phyloP scores from a whole-genome alignment of 495 filamentous ascomycete genomes.

The Daldinia caldariorum region DNA sequence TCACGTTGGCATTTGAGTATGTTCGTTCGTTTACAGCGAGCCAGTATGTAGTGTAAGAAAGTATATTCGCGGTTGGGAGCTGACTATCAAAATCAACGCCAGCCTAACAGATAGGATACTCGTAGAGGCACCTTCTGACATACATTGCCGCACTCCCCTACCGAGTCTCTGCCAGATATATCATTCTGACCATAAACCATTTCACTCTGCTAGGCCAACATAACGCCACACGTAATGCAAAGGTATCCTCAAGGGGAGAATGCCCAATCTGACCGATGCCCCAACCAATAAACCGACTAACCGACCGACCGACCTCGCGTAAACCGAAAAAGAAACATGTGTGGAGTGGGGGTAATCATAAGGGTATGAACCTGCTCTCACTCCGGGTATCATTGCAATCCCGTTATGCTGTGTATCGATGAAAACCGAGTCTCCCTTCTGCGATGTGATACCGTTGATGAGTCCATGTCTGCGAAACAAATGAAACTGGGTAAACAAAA shows the following conservation, averaged over 20 bases:
- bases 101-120: neutral
- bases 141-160: neutral
- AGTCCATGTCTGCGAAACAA: slow-evolving; percentile 26
- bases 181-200: slow-evolving; percentile 11
- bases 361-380: slow-evolving; percentile 40
- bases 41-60: neutral
- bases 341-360: slow-evolving; percentile 50
- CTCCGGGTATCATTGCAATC: slow-evolving; percentile 55
- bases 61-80: neutral
- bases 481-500: slow-evolving; percentile 23
- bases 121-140: neutral
- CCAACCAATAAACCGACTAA: slow-evolving; percentile 26
- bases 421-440: slow-evolving; percentile 33
- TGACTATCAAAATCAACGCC: neutral
- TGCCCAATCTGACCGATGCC: slow-evolving; percentile 33
- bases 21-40: neutral
- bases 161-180: neutral
- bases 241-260: slow-evolving; percentile 32
- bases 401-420: slow-evolving; percentile 48
- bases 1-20: neutral
- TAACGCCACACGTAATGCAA: slow-evolving; percentile 40
- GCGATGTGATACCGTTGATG: slow-evolving; percentile 30
- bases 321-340: slow-evolving; percentile 38
- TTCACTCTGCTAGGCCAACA: slow-evolving; percentile 27
- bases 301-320: slow-evolving; percentile 14